Base-by-base conservation (phyloP, 2,329 filamentous ascomycete genomes). In the Thelonectria discophora region DNA sequence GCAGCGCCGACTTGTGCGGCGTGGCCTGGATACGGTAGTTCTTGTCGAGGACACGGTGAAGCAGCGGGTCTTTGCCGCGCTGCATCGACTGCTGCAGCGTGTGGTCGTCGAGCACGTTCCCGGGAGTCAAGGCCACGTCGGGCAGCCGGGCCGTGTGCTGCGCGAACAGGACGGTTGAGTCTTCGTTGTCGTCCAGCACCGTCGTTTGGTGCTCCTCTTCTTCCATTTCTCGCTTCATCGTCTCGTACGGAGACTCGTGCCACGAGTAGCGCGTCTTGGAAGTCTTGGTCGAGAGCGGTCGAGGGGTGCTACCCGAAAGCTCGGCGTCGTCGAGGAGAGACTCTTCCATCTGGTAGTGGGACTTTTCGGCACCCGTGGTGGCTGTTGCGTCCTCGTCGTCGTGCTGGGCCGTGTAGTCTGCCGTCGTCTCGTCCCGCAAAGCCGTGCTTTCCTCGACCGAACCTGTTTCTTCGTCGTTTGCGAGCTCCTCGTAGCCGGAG, bases 21-120 rank as follows among this genome's bases (percentile, higher is more conserved):
- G 95, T 99, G 6, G 94, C 93, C 77, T 96, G 92, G 21, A 99
- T 84, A 32, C 94, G 92, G 80, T 97, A 99, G 60, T 91, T 97
- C 78, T 96, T 97, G 81, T 98, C 94, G 5, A 97, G 86, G n/a
- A 98, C 84, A 60, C 91, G 91, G 76, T 98, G 94, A 42, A 99
- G 84, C 9, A 98, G 82, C 3, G 92, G 91, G 73, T 97, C 93
- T 62, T 88, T 86, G 70, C 81, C 71, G 20, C 72, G 70, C 53
- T 76, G 74, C 5, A 63, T 67, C 8, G 76, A 77, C 49, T 76
- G 73, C 18, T 82, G 73, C 63, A 74, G 63, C 54, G 66, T 74
- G 32, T 66, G 64, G 39, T 73, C 58, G 3, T 71, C 70, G 3
- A 67, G 64, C 4, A 88, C 75, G 79, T 88, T 76, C 51, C 82